These are phyloP conservation scores for Rhodotorula glutinis DNA, from an alignment of 1,284 basidiomycete species.

Conservation along the genomic window DNA sequence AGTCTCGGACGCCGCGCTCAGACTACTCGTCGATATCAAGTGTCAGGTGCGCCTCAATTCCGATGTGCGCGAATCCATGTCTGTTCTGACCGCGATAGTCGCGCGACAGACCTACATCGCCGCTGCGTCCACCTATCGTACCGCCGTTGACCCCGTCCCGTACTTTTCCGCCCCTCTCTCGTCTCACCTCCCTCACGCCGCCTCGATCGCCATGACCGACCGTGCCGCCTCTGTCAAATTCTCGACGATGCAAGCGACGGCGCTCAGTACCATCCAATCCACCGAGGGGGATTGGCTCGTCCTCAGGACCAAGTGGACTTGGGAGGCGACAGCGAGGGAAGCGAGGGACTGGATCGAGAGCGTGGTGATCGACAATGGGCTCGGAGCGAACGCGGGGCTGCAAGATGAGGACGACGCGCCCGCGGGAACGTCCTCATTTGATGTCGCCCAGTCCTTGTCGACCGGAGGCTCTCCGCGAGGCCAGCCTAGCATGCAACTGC, in stretches of 20 bases:
- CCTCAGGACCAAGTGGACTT: slow-evolving; percentile 15
- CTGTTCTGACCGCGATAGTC: too few species aligned
- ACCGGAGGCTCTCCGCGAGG: too few species aligned
- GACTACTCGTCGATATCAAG: slow-evolving; percentile 18
- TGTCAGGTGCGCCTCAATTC: slow-evolving; percentile 12
- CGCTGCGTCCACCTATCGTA: slow-evolving; percentile 6
- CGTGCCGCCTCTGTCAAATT: slow-evolving; percentile 6
- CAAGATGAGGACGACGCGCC: not conserved
- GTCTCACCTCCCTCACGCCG: not conserved
- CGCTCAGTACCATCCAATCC: not conserved
- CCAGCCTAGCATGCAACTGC: too few species aligned
- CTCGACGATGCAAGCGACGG: not conserved
- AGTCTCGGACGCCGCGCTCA: slow-evolving; percentile 9
- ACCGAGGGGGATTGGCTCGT: slow-evolving; percentile 8
- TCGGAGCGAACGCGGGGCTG: not conserved
- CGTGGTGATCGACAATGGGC: not conserved
- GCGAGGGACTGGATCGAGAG: slow-evolving; percentile 12
- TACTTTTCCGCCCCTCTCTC: slow-evolving; percentile 8
- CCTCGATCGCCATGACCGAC: slow-evolving; percentile 4
- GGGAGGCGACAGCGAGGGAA: slow-evolving; percentile 3
- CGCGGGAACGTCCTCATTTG: not conserved
- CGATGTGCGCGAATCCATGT: too few species aligned
- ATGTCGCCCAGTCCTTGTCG: too few species aligned
- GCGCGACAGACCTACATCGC: slow-evolving; percentile 25
- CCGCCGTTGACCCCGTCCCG: not conserved